Conservation (phyloP, 192 early-diverging fungal genomes). For the Backusella parvicylindrica region DNA sequence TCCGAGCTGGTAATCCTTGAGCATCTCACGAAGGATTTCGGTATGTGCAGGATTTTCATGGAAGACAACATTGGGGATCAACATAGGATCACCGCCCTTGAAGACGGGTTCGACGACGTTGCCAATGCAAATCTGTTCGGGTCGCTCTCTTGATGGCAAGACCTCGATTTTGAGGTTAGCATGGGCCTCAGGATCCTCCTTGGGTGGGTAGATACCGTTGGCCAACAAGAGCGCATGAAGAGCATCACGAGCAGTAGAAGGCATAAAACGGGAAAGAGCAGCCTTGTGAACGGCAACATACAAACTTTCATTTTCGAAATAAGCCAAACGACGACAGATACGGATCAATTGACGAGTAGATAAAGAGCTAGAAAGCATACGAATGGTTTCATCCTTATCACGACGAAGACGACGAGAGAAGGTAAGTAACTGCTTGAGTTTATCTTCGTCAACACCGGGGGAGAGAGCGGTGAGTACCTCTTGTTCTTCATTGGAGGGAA, state of each 20-base stretch:
- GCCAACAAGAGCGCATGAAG: slow-evolving; percentile 57
- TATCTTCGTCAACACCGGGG: slow-evolving; percentile 46
- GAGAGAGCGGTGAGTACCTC: slow-evolving; percentile 46
- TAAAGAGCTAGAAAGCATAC: slow-evolving; percentile 53
- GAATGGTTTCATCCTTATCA: slow-evolving; percentile 56
- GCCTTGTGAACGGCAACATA: slow-evolving; percentile 61
- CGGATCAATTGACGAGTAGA: slow-evolving; percentile 76
- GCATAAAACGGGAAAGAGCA: slow-evolving; percentile 70
- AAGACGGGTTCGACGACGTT: slow-evolving; percentile 43
- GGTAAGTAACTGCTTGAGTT: slow-evolving; percentile 38
- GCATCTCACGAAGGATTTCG: slow-evolving; percentile 68
- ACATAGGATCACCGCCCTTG: slow-evolving; percentile 54
- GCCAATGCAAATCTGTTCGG: slow-evolving; percentile 53
- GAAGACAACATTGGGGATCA: slow-evolving; percentile 67
- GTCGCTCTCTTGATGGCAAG: slow-evolving; percentile 43
- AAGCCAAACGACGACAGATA: slow-evolving; percentile 60
- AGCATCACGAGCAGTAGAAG: slow-evolving; percentile 60
- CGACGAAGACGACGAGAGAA: slow-evolving; percentile 60
- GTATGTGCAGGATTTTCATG: slow-evolving; percentile 76
- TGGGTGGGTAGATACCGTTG: slow-evolving; percentile 47
- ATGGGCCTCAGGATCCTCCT: slow-evolving; percentile 26
- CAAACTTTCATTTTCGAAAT: slow-evolving; percentile 60
- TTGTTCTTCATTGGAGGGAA: slow-evolving; percentile 49
- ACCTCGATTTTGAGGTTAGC: slow-evolving; percentile 46
- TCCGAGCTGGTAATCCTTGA: slow-evolving; percentile 75